Evolutionary conservation across 2,329 filamentous ascomycete genomes (phyloP).

Genomic region (Zymoseptoria passerinii): DNA sequence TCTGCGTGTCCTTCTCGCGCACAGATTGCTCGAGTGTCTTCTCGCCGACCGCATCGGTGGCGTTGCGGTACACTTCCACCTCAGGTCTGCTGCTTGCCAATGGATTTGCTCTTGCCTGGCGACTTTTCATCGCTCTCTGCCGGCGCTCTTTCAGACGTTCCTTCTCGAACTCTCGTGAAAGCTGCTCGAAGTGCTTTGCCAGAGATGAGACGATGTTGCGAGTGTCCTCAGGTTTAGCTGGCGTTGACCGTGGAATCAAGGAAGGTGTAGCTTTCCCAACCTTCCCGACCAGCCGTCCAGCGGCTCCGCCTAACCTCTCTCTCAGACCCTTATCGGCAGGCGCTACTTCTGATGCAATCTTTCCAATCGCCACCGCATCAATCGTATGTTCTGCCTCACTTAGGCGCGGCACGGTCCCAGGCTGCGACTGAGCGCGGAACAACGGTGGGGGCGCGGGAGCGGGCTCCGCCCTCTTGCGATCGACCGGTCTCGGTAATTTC

Average conservation of each 20-base stretch:
- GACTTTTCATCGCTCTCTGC: slow-evolving; percentile 68
- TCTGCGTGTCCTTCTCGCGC: slow-evolving; percentile 7
- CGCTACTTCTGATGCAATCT: background rate
- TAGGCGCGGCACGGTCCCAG: slow-evolving; percentile 24
- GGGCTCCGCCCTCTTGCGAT: slow-evolving; percentile 19
- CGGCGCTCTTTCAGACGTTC: slow-evolving; percentile 80
- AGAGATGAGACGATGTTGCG: slow-evolving; percentile 69
- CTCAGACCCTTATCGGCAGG: slow-evolving; percentile 63
- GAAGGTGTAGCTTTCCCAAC: slow-evolving; percentile 51
- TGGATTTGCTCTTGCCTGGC: slow-evolving; percentile 72
- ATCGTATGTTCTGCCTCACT: slow-evolving; percentile 15
- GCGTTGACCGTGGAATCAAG: slow-evolving; percentile 79
- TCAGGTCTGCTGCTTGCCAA: slow-evolving; percentile 90
- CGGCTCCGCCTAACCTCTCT: slow-evolving; percentile 45
- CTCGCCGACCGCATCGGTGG: slow-evolving; percentile 69
- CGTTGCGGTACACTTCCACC: slow-evolving; percentile 90
- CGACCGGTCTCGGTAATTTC: slow-evolving; percentile 28
- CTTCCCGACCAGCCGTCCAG: slow-evolving; percentile 40
- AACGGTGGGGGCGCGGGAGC: slow-evolving; percentile 40
- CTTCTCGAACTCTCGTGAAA: slow-evolving; percentile 93
- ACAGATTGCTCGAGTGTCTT: slow-evolving; percentile 5
- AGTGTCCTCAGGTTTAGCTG: slow-evolving; percentile 54
- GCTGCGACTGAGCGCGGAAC: slow-evolving; percentile 45
- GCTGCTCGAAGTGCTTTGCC: slow-evolving; percentile 90
- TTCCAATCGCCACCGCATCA: slow-evolving; percentile 23